Base-by-base conservation (phyloP, 2,329 filamentous ascomycete species). In the Talaromyces islandicus region DNA sequence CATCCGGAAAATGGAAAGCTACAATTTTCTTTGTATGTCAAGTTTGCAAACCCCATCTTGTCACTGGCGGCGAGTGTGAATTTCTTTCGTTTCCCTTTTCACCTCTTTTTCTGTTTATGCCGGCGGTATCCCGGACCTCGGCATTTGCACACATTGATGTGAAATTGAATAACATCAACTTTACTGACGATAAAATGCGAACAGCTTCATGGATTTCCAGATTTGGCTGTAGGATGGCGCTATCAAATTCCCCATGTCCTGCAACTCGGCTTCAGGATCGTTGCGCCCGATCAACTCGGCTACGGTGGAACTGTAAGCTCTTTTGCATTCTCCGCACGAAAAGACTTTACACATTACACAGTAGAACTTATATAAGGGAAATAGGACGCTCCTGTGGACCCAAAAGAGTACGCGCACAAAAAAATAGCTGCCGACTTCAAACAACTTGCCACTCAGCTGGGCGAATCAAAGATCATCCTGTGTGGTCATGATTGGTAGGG, bases 211-310 rank as follows among this genome's bases (percentile, higher is more conserved):
- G 92, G 92, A 65, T 95, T 88, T 77, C 92, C 92, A 0, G 92
- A 96, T 75, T 76, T 94, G 19, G 85, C 85, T 9, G 86, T 92
- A 70, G 91, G 89, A 70, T 97, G 93, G 93, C 88, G 92, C 63
- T 88, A 90, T 75, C 92, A 97, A 75, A 89, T 97, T 62, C 92
- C 92, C 0, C 76, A 85, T 66, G 82, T 97, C 24, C 75, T 89
- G 35, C 81, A 86, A 6, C 80, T 91, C 60, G 88, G 88, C 24
- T 84, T 93, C 65, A 85, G 89, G 59, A 91, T 96, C 58, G 85
- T 97, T 25, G 90, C 86, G 11, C 89, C 91, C 0, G 91, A 97
- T 75, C 88, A 92, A 81, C 83, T 96, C 67, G 93, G 93, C 64
- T 97, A 94, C 72, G 90, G 89, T 27, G 83, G 85, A 61, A 94